These are phyloP conservation scores for Syzygium grande DNA, from an alignment of 345 rosid genomes.

Conservation along the genomic window DNA sequence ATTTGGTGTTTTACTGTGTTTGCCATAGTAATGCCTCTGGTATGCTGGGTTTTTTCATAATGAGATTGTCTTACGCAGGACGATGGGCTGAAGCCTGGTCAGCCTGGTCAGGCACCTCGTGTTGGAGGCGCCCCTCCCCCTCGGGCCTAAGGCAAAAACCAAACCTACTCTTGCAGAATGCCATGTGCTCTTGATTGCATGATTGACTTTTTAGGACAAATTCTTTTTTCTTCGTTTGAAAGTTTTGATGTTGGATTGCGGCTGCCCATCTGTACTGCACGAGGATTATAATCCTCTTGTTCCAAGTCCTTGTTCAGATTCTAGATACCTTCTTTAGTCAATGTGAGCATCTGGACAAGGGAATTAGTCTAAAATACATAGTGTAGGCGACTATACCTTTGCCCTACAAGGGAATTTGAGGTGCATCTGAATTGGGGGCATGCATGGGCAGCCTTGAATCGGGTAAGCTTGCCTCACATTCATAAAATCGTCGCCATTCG, in stretches of 20 bases:
- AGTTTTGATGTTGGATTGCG: not conserved
- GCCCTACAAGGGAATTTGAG: not conserved
- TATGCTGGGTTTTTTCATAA: not conserved
- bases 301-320: not conserved
- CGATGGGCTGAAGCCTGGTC: conserved; percentile 17
- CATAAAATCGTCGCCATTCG: too few species aligned
- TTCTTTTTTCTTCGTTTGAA: not conserved
- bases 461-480: not conserved
- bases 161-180: not conserved
- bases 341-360: not conserved
- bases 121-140: conserved; percentile 40
- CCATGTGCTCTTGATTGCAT: not conserved
- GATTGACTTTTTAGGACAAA: not conserved
- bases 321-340: not conserved
- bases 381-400: not conserved
- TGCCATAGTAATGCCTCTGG: not conserved
- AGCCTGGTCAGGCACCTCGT: conserved; percentile 39
- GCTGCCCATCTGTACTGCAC: not conserved
- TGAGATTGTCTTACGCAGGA: conserved; percentile 20
- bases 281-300: not conserved
- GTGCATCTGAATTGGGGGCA: not conserved
- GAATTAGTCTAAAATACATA: not conserved
- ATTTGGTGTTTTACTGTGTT: not conserved
- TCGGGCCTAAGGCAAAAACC: conserved; percentile 27
- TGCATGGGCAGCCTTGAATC: not conserved